Conservation (phyloP, 2,329 filamentous ascomycete species). For the Drechslerella coelobrocha region DNA sequence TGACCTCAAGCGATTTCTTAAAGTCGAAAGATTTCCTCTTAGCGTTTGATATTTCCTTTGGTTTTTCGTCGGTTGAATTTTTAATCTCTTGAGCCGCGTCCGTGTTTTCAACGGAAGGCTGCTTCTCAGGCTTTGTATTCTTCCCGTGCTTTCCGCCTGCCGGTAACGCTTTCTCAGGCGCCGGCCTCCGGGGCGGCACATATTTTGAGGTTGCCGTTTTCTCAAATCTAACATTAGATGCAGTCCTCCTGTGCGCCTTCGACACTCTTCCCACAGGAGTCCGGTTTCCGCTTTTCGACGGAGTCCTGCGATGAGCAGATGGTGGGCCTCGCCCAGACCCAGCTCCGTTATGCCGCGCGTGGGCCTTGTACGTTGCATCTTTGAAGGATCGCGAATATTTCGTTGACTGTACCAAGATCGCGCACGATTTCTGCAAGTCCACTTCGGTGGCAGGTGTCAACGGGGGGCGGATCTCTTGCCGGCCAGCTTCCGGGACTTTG, state of each 20-base stretch:
- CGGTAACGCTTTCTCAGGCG: constrained; percentile 31
- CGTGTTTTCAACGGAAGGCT: background rate
- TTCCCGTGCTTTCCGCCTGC: constrained; percentile 1
- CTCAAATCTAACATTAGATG: constrained; percentile 24
- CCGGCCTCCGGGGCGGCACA: constrained; percentile 34
- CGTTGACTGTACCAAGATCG: constrained; percentile 40
- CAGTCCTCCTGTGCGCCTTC: constrained; percentile 21
- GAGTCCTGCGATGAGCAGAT: constrained; percentile 14
- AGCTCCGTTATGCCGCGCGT: constrained; percentile 14
- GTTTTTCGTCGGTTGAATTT: background rate
- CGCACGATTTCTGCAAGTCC: constrained; percentile 45
- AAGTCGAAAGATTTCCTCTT: constrained; percentile 13
- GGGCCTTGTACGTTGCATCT: constrained; percentile 13
- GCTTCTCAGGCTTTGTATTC: constrained; percentile 18
- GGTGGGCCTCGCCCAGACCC: constrained; percentile 8
- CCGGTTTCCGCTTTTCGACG: constrained; percentile 24
- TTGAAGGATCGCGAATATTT: constrained; percentile 33
- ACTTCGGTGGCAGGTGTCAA: constrained; percentile 46
- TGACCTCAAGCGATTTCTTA: constrained; percentile 9
- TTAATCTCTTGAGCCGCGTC: constrained; percentile 7
- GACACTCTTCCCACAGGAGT: constrained; percentile 37
- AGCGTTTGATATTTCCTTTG: background rate
- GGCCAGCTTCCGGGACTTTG: constrained; percentile 27
- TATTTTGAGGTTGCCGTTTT: constrained; percentile 36
- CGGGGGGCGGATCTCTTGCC: constrained; percentile 35